Conservation (phyloP, 2,329 filamentous ascomycete species). For the Fusarium praegraminearum region DNA sequence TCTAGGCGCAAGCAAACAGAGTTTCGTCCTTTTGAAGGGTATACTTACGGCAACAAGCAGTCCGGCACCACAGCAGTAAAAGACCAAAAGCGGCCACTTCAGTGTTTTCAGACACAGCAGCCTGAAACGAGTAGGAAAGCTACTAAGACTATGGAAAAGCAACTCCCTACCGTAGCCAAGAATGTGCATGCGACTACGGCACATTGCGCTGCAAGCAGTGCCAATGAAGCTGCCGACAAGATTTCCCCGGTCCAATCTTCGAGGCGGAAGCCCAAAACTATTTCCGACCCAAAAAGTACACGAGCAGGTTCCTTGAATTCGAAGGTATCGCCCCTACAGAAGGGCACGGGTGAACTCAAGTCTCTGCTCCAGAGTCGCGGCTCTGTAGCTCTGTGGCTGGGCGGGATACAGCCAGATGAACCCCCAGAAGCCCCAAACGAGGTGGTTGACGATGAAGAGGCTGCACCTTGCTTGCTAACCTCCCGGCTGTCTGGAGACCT, state of each 20-base stretch:
- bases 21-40: slow-evolving; percentile 35
- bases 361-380: background rate
- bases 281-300: background rate
- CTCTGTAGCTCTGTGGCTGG: slow-evolving; percentile 19
- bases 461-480: too few species aligned
- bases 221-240: background rate
- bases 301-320: background rate
- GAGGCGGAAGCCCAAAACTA: background rate
- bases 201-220: background rate
- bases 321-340: background rate
- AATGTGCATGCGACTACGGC: background rate
- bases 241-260: background rate
- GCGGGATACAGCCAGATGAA: background rate
- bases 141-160: background rate
- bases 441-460: background rate
- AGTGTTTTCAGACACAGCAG: background rate
- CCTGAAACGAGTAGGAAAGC: background rate
- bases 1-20: background rate
- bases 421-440: background rate
- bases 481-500: background rate
- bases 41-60: slow-evolving; percentile 34
- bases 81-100: background rate
- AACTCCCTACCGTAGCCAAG: background rate
- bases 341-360: background rate
- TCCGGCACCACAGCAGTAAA: slow-evolving; percentile 4